Percentiles rank a stretch among this genome's conserved stretches.
phyloP scores from a whole-genome alignment of 805 yeast genomes.

The Yarrowia phangngaensis region DNA sequence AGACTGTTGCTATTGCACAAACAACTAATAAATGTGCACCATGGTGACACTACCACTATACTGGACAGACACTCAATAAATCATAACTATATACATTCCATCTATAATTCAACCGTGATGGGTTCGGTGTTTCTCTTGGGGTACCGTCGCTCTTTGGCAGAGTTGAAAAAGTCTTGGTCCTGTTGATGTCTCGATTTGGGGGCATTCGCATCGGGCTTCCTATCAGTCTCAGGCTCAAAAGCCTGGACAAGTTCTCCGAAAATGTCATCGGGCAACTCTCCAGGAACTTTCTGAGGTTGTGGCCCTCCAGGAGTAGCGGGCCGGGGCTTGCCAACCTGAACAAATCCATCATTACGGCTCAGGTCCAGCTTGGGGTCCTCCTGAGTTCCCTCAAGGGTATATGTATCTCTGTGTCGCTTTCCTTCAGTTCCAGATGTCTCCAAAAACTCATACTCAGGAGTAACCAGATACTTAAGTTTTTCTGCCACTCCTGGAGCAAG shows the following conservation, averaged over 20 bases:
- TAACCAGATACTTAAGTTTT: slow-evolving; percentile 1
- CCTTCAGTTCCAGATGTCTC: slow-evolving; percentile 3
- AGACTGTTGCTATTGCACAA: background rate
- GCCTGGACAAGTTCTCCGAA: slow-evolving; percentile 20
- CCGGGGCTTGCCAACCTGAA: slow-evolving; percentile 6
- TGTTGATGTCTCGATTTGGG: slow-evolving; percentile 8
- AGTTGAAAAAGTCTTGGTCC: slow-evolving; percentile 18
- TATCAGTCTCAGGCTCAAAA: background rate
- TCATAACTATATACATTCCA: slow-evolving; percentile 20
- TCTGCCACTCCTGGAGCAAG: slow-evolving; percentile 19
- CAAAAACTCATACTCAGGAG: slow-evolving; percentile 11
- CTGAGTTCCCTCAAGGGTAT: background rate
- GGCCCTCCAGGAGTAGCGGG: slow-evolving; percentile 14
- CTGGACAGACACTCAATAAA: slow-evolving; percentile 7
- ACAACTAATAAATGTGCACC: background rate
- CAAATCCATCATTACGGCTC: background rate
- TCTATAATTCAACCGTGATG: background rate
- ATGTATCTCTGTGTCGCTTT: slow-evolving; percentile 5
- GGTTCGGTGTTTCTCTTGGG: slow-evolving; percentile 19
- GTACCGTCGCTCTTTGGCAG: slow-evolving; percentile 12
- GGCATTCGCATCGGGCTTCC: background rate
- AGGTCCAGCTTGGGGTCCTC: slow-evolving; percentile 1
- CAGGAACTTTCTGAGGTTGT: slow-evolving; percentile 6
- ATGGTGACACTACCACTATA: background rate
- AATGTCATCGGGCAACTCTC: slow-evolving; percentile 19